Base-by-base conservation (phyloP, 106 monocot genomes). In the Platanthera guangdongensis region DNA sequence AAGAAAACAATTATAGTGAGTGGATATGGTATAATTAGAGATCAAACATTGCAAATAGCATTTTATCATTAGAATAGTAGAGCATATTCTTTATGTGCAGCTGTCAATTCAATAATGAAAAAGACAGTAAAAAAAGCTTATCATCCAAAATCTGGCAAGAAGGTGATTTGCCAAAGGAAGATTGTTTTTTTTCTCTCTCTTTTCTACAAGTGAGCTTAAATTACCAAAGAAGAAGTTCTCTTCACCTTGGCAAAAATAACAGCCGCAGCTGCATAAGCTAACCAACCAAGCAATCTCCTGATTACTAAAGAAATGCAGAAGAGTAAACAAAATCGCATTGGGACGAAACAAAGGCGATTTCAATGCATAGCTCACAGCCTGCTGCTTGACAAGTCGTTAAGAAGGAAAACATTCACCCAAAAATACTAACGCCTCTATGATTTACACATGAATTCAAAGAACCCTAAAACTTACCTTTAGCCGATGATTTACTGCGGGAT, bases 401-500 rank as follows among this genome's bases (percentile, higher is more conserved):
- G 32, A 65, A 32, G 8, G 25, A 65, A 65, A 65, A 53, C 13
- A 65, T 9, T 11, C 25, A 65, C 65, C 9, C 8, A 25, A 65
- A 65, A 65, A 62, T 18, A 30, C 65, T 18, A 22, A 7, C 30
- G 4, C 18, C 30, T 65, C 28, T 65, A 8, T 30, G 32, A 39
- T 39, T 39, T 32, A 65, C 7, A 0, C 65, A 65, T 30, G 65
- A 32, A 65, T 65, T 4, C 65, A 11, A 60, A 60, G 39, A 39
- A 39, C 39, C 39, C 39, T 39, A 39, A 47, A 0, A 47, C n/a
- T 46, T 68, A 68, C 80, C 80, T 80, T 80, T 16, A 80, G 75
- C 47, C 80, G 74, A 75, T 80, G 80, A 55, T 80, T 80, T 18
- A 80, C 80, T 18, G 80, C 80, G 8, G 80, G 75, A 45, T 75